Conservation (phyloP, 1,139 yeast species). For the Pichia sp. region DNA sequence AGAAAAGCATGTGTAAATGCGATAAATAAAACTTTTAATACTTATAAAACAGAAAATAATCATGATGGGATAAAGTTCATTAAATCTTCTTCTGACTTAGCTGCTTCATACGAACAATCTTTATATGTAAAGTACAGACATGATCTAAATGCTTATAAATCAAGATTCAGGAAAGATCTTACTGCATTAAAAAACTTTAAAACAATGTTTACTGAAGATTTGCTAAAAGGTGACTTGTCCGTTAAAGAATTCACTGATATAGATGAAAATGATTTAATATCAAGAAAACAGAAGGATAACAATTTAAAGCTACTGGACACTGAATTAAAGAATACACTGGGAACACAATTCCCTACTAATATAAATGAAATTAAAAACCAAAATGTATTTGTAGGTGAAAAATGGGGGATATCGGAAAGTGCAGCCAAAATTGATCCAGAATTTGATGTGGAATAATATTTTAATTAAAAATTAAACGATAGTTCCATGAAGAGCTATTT, state of each 20-base stretch:
- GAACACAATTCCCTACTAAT: conserved; percentile 28
- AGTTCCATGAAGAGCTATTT: too few species aligned
- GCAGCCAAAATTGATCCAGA: conserved; percentile 42
- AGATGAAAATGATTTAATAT: conserved; percentile 26
- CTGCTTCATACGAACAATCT: conserved; percentile 20
- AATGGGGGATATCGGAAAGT: conserved; percentile 42
- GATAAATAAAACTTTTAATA: conserved; percentile 17
- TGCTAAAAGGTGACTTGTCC: conserved; percentile 23
- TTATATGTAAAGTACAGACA: conserved; percentile 16
- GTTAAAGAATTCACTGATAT: conserved; percentile 17
- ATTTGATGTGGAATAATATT: conserved; percentile 26
- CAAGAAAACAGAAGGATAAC: conserved; percentile 24
- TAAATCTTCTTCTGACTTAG: conserved; percentile 7
- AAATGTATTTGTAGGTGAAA: conserved; percentile 33
- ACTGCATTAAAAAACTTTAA: conserved; percentile 27
- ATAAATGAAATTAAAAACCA: conserved; percentile 32
- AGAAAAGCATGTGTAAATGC: conserved; percentile 23
- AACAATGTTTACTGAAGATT: conserved; percentile 24
- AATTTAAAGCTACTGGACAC: conserved; percentile 25
- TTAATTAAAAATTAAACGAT: too few species aligned
- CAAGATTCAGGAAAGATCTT: conserved; percentile 26
- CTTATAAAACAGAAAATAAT: conserved; percentile 4
- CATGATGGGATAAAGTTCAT: background rate
- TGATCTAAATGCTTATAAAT: conserved; percentile 21
- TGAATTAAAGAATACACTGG: conserved; percentile 27